Conservation (phyloP, 176 grass and related monocot genomes). For the Lolium multiflorum region DNA sequence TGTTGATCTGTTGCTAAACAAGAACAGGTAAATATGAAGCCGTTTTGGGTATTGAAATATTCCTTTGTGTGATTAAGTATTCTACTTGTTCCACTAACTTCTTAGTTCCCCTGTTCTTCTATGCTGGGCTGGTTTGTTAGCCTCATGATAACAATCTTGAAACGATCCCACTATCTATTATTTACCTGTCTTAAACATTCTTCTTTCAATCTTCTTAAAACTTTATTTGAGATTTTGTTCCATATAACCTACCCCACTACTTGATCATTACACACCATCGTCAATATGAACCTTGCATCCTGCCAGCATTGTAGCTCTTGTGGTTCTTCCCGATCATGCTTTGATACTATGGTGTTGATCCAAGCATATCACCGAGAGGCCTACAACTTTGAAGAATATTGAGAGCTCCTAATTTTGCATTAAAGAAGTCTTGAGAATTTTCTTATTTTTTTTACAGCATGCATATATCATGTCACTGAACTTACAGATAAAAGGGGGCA, state of each 20-base stretch:
- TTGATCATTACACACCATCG: background rate
- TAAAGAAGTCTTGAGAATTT: background rate
- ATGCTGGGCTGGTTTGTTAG: background rate
- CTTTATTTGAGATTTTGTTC: background rate
- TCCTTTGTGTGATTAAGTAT: background rate
- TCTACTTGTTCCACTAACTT: background rate
- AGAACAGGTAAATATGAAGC: background rate
- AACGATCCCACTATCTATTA: background rate
- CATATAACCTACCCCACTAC: background rate
- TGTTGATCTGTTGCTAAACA: background rate
- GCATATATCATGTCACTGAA: background rate
- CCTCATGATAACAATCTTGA: background rate
- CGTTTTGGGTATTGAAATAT: background rate
- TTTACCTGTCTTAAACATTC: constrained; percentile 2
- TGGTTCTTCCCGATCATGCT: background rate
- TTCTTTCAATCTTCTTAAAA: constrained; percentile 16
- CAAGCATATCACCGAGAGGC: background rate
- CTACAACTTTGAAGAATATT: background rate
- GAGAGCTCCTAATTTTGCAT: background rate
- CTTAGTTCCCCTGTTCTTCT: background rate
- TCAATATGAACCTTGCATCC: background rate
- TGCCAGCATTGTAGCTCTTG: background rate
- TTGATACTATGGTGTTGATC: constrained; percentile 18
- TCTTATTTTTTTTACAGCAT: background rate
- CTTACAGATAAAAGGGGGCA: background rate